phyloP scores from a whole-genome alignment of 2,329 filamentous ascomycete genomes.

The Epichloe scottii region DNA sequence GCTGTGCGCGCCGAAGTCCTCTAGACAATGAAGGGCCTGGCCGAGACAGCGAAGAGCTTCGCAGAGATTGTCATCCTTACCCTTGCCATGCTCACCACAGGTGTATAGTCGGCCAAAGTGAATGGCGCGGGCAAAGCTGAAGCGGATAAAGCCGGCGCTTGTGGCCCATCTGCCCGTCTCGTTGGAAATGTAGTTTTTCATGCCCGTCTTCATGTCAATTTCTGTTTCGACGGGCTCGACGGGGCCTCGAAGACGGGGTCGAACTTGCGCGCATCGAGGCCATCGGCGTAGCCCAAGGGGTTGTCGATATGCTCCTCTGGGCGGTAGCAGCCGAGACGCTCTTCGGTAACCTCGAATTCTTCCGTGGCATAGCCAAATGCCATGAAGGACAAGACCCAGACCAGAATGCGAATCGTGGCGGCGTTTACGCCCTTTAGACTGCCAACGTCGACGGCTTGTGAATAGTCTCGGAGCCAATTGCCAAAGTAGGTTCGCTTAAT shows the following conservation, averaged over 20 bases:
- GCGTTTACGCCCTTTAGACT: conserved; percentile 68
- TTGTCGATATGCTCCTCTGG: conserved; percentile 68
- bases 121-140: conserved; percentile 60
- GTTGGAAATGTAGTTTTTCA: conserved; percentile 99
- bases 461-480: conserved; percentile 80
- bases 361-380: conserved; percentile 75
- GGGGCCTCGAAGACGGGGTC: conserved; percentile 72
- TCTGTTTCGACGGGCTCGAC: conserved; percentile 60
- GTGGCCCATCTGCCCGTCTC: conserved; percentile 81
- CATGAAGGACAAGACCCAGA: conserved; percentile 74
- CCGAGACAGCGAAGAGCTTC: conserved; percentile 68
- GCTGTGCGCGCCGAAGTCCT: conserved; percentile 70
- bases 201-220: conserved; percentile 67
- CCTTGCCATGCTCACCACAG: conserved; percentile 44
- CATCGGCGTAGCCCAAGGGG: conserved; percentile 76
- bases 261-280: conserved; percentile 68
- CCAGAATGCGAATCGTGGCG: conserved; percentile 64
- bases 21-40: conserved; percentile 64
- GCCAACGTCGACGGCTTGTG: conserved; percentile 69
- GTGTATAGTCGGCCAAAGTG: conserved; percentile 69
- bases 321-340: conserved; percentile 67
- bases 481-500: conserved; percentile 73
- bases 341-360: conserved; percentile 73
- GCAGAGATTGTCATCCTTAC: conserved; percentile 65
- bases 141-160: conserved; percentile 71